Conservation (phyloP, 148 eudicot genomes). For the Beta vulgaris region DNA sequence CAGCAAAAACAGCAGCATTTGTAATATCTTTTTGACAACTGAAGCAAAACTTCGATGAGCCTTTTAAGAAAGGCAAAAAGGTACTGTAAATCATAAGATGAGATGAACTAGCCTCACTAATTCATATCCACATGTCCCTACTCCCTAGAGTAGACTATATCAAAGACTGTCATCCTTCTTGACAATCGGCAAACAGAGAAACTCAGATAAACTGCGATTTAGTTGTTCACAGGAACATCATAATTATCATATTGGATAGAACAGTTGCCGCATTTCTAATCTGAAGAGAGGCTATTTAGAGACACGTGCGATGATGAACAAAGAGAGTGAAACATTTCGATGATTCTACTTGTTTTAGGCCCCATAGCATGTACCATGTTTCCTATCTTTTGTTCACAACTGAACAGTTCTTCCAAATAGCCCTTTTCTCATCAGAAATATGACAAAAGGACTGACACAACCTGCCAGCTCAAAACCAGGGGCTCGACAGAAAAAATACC, state of each 20-base stretch:
- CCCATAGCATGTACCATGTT: no score
- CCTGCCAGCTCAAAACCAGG: slow-evolving; percentile 18
- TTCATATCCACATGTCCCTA: background rate
- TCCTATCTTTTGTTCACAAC: no score
- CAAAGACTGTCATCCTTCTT: background rate
- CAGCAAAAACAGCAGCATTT: no score
- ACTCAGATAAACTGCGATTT: background rate
- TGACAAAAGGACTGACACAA: slow-evolving; percentile 1
- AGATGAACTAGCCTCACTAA: background rate
- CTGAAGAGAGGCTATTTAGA: no score
- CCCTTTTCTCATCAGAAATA: background rate
- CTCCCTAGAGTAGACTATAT: background rate
- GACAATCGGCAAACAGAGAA: background rate
- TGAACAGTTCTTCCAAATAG: no score
- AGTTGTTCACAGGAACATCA: background rate
- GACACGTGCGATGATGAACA: no score
- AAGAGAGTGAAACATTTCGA: no score
- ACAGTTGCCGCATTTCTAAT: background rate
- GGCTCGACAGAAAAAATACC: slow-evolving; percentile 38
- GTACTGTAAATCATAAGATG: background rate
- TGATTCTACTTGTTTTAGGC: no score
- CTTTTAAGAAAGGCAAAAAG: background rate
- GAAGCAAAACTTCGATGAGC: no score
- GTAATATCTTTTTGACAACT: no score
- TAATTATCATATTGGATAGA: background rate